A percentile compares a stretch with the other conserved stretches of the same genome.
Evolutionary conservation across 768 basidiomycete species (phyloP).

Genomic region (Cubamyces sp.): DNA sequence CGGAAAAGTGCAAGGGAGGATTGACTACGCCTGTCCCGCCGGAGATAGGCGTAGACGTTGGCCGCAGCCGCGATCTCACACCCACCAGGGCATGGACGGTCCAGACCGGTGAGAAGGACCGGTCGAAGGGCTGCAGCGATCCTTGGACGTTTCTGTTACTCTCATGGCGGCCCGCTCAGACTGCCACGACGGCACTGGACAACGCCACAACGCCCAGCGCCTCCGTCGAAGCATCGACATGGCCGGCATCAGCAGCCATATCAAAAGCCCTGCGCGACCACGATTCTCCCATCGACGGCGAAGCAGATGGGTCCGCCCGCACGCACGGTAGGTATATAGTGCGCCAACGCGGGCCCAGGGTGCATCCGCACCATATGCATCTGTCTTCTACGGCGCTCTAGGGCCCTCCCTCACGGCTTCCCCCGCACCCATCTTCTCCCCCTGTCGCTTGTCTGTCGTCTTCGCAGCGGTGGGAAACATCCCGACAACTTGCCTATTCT

Average conservation of each 20-base stretch:
- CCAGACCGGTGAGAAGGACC: constrained; percentile 16
- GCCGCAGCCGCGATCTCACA: constrained; percentile 3
- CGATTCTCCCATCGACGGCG: neutral
- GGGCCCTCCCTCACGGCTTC: constrained; percentile 6
- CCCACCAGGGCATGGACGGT: neutral
- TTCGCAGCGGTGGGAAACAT: constrained; percentile 1
- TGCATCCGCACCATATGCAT: constrained; percentile 13
- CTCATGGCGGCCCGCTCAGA: constrained; percentile 18
- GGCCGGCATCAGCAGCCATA: neutral
- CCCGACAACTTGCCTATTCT: neutral
- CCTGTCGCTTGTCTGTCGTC: neutral
- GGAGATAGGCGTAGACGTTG: constrained; percentile 13
- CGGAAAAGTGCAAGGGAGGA: neutral
- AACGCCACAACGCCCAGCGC: constrained; percentile 10
- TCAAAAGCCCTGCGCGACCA: constrained; percentile 12
- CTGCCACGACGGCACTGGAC: neutral
- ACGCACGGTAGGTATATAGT: neutral
- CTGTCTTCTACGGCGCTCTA: constrained; percentile 12
- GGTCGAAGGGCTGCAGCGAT: constrained; percentile 2
- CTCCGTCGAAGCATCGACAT: neutral
- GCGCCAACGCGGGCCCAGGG: constrained; percentile 4
- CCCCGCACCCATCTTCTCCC: neutral
- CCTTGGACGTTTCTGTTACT: constrained; percentile 11
- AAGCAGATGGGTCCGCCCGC: neutral
- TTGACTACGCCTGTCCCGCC: neutral